These are phyloP conservation scores for Austroboletus niveus DNA, from an alignment of 1,284 basidiomycete genomes.

Conservation along the genomic window DNA sequence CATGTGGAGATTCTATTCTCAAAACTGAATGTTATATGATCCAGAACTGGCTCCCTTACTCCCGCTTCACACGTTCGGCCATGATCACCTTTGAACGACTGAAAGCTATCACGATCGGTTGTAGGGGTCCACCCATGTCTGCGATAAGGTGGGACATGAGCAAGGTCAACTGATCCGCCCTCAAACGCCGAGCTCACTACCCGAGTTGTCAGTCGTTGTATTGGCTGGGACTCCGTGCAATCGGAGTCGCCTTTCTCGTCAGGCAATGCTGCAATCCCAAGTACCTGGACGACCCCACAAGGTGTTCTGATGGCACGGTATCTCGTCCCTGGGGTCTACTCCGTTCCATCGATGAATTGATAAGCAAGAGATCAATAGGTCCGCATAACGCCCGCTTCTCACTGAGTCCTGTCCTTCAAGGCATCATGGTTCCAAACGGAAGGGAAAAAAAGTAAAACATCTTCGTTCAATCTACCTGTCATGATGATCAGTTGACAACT, in stretches of 20 bases:
- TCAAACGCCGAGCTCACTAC: constrained; percentile 17
- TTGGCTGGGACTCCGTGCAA: no score
- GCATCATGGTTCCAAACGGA: not conserved
- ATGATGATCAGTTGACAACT: not conserved
- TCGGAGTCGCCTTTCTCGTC: not conserved
- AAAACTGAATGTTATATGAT: not conserved
- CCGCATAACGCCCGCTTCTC: not conserved
- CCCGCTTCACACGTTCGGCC: constrained; percentile 2
- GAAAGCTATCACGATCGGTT: not conserved
- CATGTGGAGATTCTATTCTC: constrained; percentile 1
- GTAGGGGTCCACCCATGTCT: not conserved
- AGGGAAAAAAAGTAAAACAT: not conserved
- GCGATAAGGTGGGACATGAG: not conserved
- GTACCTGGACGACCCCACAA: not conserved
- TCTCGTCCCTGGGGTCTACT: not conserved
- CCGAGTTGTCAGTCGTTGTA: not conserved
- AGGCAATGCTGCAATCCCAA: not conserved
- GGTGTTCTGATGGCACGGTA: not conserved
- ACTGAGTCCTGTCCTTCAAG: not conserved
- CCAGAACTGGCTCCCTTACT: not conserved
- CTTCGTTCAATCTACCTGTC: not conserved
- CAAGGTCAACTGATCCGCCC: not conserved
- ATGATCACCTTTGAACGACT: not conserved
- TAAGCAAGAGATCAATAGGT: not conserved
- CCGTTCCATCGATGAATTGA: not conserved